A percentile compares a stretch with the other conserved stretches of the same genome.
Evolutionary conservation across 176 grass and related monocot genomes (phyloP).

Genomic region (Triticum timopheevii): DNA sequence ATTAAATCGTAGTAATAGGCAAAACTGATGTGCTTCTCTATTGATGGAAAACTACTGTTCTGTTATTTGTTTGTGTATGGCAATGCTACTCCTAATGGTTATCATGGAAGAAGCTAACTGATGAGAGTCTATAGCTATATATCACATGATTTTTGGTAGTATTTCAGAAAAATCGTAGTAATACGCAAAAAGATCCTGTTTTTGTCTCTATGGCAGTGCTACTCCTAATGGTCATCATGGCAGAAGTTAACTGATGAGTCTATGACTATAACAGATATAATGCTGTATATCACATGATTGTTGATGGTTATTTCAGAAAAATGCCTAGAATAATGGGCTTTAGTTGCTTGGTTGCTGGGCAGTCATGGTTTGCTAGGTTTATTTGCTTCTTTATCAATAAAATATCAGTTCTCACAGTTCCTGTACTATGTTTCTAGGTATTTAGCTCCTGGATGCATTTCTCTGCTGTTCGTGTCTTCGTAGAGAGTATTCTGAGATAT

Average conservation of each 20-base stretch:
- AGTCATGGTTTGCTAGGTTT: not conserved
- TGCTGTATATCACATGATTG: not conserved
- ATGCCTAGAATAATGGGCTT: not conserved
- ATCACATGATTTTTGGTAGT: not conserved
- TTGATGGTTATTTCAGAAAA: conserved; percentile 7
- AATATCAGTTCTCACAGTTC: not conserved
- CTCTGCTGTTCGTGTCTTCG: conserved; percentile 79
- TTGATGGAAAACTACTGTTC: not conserved
- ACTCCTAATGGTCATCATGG: not conserved
- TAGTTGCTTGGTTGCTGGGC: not conserved
- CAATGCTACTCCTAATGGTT: not conserved
- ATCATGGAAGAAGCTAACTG: conserved; percentile 10
- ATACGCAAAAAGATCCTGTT: not conserved
- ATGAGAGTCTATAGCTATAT: not conserved
- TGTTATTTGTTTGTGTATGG: not conserved
- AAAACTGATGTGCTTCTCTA: not conserved
- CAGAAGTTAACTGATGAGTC: conserved; percentile 1
- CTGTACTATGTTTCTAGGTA: conserved; percentile 47
- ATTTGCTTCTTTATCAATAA: not conserved
- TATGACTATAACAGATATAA: not conserved
- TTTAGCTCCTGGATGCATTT: conserved; percentile 99
- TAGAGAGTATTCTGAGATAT: conserved; percentile 99
- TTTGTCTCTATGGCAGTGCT: not conserved
- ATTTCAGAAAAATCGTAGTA: not conserved
- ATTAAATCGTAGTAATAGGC: not conserved